Conservation (phyloP, 139 green algal genomes). For the Asterochloris erici region DNA sequence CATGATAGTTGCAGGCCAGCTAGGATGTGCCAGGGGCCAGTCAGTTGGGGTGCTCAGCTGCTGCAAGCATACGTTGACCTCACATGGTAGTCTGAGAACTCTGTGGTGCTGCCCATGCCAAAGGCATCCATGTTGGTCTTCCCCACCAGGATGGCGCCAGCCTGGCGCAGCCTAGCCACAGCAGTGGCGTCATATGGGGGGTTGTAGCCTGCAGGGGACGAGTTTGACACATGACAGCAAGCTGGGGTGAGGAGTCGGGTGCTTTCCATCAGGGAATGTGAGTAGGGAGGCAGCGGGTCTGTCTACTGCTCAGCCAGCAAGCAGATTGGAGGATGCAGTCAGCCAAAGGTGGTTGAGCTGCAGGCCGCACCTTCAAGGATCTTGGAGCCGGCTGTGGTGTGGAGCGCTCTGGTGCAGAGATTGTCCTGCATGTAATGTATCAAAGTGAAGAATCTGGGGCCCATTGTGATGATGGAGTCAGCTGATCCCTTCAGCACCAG, state of each 20-base stretch:
- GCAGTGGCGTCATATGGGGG: conserved; percentile 75
- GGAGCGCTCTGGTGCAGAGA: conserved; percentile 79
- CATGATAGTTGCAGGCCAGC: too few species aligned
- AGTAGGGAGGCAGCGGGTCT: not conserved
- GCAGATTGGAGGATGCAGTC: not conserved
- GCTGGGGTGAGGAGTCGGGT: not conserved
- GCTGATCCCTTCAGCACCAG: too few species aligned
- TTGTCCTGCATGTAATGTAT: conserved; percentile 78
- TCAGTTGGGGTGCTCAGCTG: not conserved
- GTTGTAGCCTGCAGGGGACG: conserved; percentile 40
- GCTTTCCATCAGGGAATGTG: not conserved
- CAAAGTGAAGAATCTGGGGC: not conserved
- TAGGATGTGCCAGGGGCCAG: not conserved
- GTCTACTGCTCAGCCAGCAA: not conserved
- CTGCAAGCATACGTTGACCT: not conserved
- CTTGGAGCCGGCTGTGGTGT: conserved; percentile 82
- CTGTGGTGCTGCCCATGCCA: conserved; percentile 94
- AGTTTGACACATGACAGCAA: not conserved
- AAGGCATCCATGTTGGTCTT: conserved; percentile 99
- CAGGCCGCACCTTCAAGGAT: conserved; percentile 48
- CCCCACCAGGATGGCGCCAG: conserved; percentile 86
- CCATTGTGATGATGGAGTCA: too few species aligned
- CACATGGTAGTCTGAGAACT: conserved; percentile 86
- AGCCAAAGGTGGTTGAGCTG: not conserved
- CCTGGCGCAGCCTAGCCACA: conserved; percentile 59